These are phyloP conservation scores for Phytopythium helicoides DNA, from an alignment of 352 stramenopile genomes.

Conservation along the genomic window DNA sequence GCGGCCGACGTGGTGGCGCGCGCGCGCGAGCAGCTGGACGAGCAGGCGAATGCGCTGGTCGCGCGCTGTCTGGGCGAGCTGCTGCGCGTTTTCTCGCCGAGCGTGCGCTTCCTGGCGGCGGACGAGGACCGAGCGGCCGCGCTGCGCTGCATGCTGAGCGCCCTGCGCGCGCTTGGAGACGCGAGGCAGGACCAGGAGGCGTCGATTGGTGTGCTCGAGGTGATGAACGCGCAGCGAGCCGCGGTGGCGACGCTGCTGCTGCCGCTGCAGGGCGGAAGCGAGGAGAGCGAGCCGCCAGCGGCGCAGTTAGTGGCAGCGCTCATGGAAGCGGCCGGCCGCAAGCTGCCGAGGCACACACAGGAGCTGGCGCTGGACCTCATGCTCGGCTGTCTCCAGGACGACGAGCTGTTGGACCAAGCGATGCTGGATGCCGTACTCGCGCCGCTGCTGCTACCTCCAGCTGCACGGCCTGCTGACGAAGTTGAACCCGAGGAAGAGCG, in stretches of 20 bases:
- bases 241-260: constrained; percentile 47
- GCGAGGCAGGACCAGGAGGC: constrained; percentile 26
- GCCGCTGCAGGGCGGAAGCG: constrained; percentile 36
- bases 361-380: constrained; percentile 77
- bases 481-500: constrained; percentile 1
- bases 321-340: constrained; percentile 59
- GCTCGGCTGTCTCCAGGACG: constrained; percentile 70
- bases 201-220: constrained; percentile 69
- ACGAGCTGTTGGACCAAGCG: constrained; percentile 53
- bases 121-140: constrained; percentile 55
- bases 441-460: constrained; percentile 35
- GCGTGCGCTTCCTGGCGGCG: constrained; percentile 62
- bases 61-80: constrained; percentile 77
- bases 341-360: constrained; percentile 71
- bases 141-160: constrained; percentile 68
- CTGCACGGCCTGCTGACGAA: background rate
- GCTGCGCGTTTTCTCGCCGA: constrained; percentile 57
- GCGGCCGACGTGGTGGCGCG: constrained; percentile 54
- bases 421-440: constrained; percentile 66
- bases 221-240: constrained; percentile 52
- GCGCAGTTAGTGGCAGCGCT: constrained; percentile 71
- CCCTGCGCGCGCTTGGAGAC: constrained; percentile 34
- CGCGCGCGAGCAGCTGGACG: constrained; percentile 44
- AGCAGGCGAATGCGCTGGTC: constrained; percentile 52
- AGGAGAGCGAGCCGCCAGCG: constrained; percentile 45